A percentile compares a stretch with the other conserved stretches of the same genome.
Conservation (phyloP, 257 asterid genomes). For the Orobanche coerulescens region DNA sequence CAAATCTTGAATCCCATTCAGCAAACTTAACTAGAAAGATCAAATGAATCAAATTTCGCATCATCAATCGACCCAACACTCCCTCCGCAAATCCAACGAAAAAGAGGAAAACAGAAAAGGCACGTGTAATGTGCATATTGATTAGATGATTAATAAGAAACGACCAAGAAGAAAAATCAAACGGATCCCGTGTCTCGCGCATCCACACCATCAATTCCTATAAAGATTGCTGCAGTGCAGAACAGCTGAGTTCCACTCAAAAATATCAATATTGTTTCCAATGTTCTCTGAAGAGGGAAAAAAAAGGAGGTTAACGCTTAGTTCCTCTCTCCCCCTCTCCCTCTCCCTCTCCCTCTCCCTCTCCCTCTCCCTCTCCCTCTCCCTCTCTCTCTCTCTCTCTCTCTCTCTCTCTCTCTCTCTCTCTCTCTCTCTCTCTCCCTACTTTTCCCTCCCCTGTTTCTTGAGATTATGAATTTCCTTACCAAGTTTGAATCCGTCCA, state of each 20-base stretch:
- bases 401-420: too few relatives aligned
- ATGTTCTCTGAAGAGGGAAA: conserved; percentile 46
- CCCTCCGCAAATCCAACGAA: neutral
- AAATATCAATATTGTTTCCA: conserved; percentile 66
- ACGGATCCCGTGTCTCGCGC: neutral
- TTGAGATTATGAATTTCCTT: conserved; percentile 17
- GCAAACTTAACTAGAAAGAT: neutral
- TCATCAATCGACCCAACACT: neutral
- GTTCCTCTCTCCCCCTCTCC: too few relatives aligned
- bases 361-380: too few relatives aligned
- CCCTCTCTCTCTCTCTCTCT: too few relatives aligned
- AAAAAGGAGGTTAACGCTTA: neutral
- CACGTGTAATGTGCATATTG: too few relatives aligned
- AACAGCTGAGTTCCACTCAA: conserved; percentile 70
- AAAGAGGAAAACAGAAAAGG: too few relatives aligned
- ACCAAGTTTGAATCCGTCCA: conserved; percentile 70
- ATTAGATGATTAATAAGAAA: too few relatives aligned
- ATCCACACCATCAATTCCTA: conserved; percentile 32
- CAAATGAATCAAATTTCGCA: neutral
- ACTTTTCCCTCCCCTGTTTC: too few relatives aligned
- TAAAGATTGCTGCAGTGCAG: conserved; percentile 60
- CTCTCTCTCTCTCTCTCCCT: too few relatives aligned
- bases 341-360: too few relatives aligned
- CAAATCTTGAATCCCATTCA: neutral
- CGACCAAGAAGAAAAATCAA: neutral